phyloP scores from a whole-genome alignment of 2,329 filamentous ascomycete genomes.

The Nakataea oryzae region DNA sequence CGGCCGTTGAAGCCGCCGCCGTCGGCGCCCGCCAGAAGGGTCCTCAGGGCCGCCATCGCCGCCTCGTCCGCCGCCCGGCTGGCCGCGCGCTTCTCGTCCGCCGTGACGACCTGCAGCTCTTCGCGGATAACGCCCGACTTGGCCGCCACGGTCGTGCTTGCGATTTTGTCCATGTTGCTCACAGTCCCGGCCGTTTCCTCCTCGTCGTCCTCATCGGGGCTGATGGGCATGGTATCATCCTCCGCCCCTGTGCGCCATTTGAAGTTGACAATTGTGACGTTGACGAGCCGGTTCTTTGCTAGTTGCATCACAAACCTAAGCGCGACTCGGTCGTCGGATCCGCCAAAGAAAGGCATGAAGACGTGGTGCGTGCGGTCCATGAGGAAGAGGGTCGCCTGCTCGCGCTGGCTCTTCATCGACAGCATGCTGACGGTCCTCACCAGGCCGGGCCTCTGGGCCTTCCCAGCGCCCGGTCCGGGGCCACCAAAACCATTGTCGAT shows the following conservation, averaged over 20 bases:
- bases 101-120: conserved; percentile 6
- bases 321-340: conserved; percentile 69
- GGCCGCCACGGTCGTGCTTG: background rate
- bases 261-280: conserved; percentile 63
- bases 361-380: conserved; percentile 68
- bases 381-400: conserved; percentile 48
- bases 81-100: conserved; percentile 19
- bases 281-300: conserved; percentile 67
- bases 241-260: conserved; percentile 12
- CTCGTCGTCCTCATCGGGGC: background rate
- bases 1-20: conserved; percentile 18
- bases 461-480: conserved; percentile 13
- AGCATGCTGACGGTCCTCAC: conserved; percentile 40
- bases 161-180: background rate
- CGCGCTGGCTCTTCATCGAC: conserved; percentile 45
- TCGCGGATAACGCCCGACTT: conserved; percentile 11
- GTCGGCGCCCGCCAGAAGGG: background rate
- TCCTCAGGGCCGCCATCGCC: conserved; percentile 11
- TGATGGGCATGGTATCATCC: background rate
- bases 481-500: conserved; percentile 54
- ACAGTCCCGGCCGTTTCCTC: background rate
- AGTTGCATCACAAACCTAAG: conserved; percentile 77
- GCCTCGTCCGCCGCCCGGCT: conserved; percentile 19
- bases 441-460: conserved; percentile 24
- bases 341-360: conserved; percentile 80